Base-by-base conservation (phyloP, 148 eudicot genomes). In the Heliosperma pusillum region DNA sequence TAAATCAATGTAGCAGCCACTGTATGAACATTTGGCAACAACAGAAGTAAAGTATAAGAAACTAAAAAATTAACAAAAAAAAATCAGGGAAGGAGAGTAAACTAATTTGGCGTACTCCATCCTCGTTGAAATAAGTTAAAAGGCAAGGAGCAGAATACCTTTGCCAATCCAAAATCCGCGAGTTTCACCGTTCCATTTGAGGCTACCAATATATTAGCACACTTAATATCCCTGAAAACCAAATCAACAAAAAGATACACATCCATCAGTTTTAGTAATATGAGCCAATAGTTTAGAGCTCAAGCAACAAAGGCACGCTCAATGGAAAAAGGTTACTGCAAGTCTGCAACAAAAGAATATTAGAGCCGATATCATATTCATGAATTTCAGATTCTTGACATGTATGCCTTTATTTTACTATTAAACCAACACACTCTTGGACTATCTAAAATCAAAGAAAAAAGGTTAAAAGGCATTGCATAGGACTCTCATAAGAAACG, bases 151-250 rank as follows among this genome's bases (percentile, higher is more conserved):
- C 70, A 66, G 57, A 25, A 67, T 65, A 93, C 97, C 96, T 93
- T 93, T 68, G 97, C 97, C 86, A 93, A 86, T 60, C 97, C 97
- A 81, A 93, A 93, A 85, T 93, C 96, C 12, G 97, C 93, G 66
- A 90, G 97, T 60, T 93, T 93, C 74, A 93, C 91, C 33, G 82
- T 83, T 65, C 97, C 97, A 75, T 69, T 80, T 30, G 91, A 81
- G 75, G 83, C 89, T 73, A 90, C 93, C 83, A 93, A 84, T 82
- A 90, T 89, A 73, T 93, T 93, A 60, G 93, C 96, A 85, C 96
- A 86, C 78, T 93, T 93, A 55, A 93, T 90, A 84, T 93, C 96
- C 86, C 97, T 93, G 85, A 40, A 80, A 79, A 50, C 11, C 52
- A 74, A 76, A 44, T 62, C 19, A 45, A 42, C 58, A 56, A 69